Percentiles rank a stretch among this genome's conserved stretches.
Conservation (phyloP, 2,329 filamentous ascomycete genomes). For the Aspergillus transmontanensis region DNA sequence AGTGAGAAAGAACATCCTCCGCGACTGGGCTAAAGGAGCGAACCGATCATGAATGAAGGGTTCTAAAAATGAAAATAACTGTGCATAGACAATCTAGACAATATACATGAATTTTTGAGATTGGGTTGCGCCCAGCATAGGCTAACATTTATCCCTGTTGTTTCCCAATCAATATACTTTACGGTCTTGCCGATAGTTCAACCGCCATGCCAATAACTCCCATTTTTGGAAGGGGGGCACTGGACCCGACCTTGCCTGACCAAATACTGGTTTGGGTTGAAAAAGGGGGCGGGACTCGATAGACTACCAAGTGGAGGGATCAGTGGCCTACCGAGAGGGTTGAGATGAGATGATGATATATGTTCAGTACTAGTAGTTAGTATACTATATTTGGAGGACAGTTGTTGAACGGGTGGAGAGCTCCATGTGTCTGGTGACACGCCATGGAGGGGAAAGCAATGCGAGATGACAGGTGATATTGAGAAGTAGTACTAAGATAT, state of each 20-base stretch:
- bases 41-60: constrained; percentile 23
- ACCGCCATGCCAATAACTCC: background rate
- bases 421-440: background rate
- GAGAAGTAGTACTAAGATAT: background rate
- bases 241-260: background rate
- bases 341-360: background rate
- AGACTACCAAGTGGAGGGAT: background rate
- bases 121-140: background rate
- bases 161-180: background rate
- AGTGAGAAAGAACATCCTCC: constrained; percentile 88
- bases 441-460: background rate
- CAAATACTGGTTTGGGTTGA: background rate
- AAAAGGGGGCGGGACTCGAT: background rate
- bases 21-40: constrained; percentile 73
- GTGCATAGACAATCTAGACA: background rate
- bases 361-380: background rate
- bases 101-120: background rate
- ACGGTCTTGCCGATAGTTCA: background rate
- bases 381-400: background rate
- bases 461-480: background rate
- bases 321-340: background rate
- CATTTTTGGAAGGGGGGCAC: constrained; percentile 7
- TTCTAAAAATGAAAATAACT: background rate
- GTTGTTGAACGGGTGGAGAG: background rate
- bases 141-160: background rate